Evolutionary conservation across 2,329 filamentous ascomycete species (phyloP), one percentile per base, ranked within the genome.

Genomic region (Sarocladium oryzae): DNA sequence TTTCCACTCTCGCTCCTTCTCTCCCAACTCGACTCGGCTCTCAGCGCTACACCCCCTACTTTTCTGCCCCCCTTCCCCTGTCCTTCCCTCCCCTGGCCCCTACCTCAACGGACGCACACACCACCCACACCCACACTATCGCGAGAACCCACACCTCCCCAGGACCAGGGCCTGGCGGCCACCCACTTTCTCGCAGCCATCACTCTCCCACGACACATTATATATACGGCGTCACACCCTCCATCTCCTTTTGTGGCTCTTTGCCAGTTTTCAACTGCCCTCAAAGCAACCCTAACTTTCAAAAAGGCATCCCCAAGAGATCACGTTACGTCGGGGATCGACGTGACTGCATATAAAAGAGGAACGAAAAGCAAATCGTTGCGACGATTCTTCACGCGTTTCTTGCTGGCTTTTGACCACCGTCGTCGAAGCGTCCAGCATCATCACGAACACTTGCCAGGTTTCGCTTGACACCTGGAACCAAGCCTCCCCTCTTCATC

Each of bases 391-490:
- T 26, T 28, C 15, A 26, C 30, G 30, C 33, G 30, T 24, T n/a
- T 49, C 4, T 18, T 52, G 60, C 61, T 63, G 61, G 60, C 52
- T 50, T 55, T 57, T 55, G 41, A 36, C 32, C 16, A 28, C 20
- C n/a, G 26, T 33, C 43, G 30, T 33, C 54, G 52, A 64, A 62
- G 61, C 54, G 53, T 53, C 59, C 64, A 61, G 63, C 61, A 46
- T 55, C 54, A 58, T 61, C 60, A 57, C 48, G 28, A 56, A 51
- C 40, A 50, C 50, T 49, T 52, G 52, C 52, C 53, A 53, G 54
- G 55, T 56, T 60, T 63, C 58, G 18, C 55, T 49, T 51, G 52
- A 58, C 56, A 61, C 60, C 62, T 64, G 66, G 15, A 13, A 20
- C 43, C 16, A 48, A 32, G 60, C 61, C 54, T 56, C 53, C 54